A percentile compares a stretch with the other conserved stretches of the same genome.
phyloP scores from a whole-genome alignment of 2,329 filamentous ascomycete genomes.

The Nothomitra cinnamomea region DNA sequence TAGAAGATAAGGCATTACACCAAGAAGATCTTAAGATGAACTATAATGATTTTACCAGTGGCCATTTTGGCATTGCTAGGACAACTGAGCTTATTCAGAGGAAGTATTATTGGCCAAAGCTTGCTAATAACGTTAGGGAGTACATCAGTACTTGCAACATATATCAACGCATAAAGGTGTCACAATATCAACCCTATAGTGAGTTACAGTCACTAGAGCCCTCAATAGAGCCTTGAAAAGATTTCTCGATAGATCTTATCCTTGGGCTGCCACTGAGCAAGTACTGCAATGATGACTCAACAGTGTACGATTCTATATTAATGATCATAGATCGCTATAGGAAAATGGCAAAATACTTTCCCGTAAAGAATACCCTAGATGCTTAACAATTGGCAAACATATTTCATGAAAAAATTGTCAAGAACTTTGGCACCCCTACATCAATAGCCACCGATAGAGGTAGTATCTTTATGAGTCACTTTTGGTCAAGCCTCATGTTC shows the following conservation, averaged over 20 bases:
- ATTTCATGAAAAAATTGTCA: constrained; percentile 10
- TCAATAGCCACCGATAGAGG: constrained; percentile 13
- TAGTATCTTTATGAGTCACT: constrained; percentile 11
- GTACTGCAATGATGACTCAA: background rate
- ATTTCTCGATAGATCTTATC: constrained; percentile 13
- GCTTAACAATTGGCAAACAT: constrained; percentile 10
- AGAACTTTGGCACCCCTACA: constrained; percentile 10
- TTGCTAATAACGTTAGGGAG: background rate
- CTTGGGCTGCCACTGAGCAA: constrained; percentile 10
- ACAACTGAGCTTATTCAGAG: background rate
- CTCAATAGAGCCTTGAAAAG: constrained; percentile 4
- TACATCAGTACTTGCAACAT: background rate
- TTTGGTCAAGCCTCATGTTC: constrained; percentile 4
- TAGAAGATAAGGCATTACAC: background rate
- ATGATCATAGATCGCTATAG: constrained; percentile 12
- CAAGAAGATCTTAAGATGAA: constrained; percentile 1
- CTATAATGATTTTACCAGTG: constrained; percentile 1
- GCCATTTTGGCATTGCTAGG: background rate
- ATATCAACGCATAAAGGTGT: constrained; percentile 3
- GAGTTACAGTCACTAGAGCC: constrained; percentile 1
- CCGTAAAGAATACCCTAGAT: constrained; percentile 8
- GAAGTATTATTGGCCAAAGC: background rate
- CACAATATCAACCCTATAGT: background rate
- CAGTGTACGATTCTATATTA: constrained; percentile 11
- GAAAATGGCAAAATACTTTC: constrained; percentile 11